Evolutionary conservation across 345 rosid genomes (phyloP).

Genomic region (Stellera chamaejasme): DNA sequence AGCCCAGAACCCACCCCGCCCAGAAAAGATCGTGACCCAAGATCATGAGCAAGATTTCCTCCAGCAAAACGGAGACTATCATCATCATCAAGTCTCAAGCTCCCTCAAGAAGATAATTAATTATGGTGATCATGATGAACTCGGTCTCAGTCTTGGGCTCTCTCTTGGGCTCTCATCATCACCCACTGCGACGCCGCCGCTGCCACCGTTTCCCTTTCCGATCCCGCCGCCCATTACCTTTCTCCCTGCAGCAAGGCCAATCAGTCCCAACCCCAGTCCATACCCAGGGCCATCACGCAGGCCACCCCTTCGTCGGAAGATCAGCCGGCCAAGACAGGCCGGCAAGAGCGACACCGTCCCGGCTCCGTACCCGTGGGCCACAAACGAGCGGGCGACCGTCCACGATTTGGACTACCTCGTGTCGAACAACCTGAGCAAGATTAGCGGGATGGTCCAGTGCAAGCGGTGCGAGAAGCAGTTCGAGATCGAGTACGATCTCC

Average conservation of each 20-base stretch:
- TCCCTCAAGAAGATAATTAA: too few relatives aligned
- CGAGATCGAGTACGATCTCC: conserved; percentile 40
- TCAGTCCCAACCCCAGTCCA: not conserved
- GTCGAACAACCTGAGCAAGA: conserved; percentile 20
- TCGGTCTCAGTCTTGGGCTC: not conserved
- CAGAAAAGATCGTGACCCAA: too few relatives aligned
- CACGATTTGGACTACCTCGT: conserved; percentile 30
- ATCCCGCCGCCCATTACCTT: conserved; percentile 6
- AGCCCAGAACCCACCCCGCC: too few relatives aligned
- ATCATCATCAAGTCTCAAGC: too few relatives aligned
- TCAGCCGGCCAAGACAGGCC: not conserved
- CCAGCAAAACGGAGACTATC: too few relatives aligned
- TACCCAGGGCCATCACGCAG: too few relatives aligned
- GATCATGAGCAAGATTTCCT: too few relatives aligned
- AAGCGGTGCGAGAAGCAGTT: conserved; percentile 46
- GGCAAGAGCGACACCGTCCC: too few relatives aligned
- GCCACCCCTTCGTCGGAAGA: not conserved
- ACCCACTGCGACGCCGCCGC: not conserved
- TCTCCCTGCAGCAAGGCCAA: not conserved
- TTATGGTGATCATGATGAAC: not conserved
- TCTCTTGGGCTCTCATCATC: not conserved
- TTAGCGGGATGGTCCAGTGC: conserved; percentile 63
- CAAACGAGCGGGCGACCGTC: conserved; percentile 37
- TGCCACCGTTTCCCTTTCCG: conserved; percentile 1
- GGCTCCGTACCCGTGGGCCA: conserved; percentile 66